Conservation (phyloP, 2,329 filamentous ascomycete species). For the Trichophyton verrucosum region DNA sequence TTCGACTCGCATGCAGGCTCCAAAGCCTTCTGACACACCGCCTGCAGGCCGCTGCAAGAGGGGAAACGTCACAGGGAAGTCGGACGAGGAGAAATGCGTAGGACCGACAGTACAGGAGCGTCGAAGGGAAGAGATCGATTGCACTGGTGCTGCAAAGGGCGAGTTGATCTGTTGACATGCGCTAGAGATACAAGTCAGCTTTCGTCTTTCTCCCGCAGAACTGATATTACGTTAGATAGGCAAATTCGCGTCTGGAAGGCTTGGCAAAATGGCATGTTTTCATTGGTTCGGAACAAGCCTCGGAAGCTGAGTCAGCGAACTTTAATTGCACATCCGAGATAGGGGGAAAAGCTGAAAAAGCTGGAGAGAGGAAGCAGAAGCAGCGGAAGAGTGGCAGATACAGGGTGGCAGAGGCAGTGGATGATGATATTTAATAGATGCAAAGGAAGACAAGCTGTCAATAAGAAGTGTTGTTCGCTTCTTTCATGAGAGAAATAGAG, state of each 20-base stretch:
- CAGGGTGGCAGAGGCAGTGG: background rate
- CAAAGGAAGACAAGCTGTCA: background rate
- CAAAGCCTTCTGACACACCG: background rate
- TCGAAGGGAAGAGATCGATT: background rate
- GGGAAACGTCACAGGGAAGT: background rate
- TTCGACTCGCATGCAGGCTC: background rate
- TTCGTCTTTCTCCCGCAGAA: background rate
- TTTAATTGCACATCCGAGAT: background rate
- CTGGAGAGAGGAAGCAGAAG: background rate
- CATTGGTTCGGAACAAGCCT: background rate
- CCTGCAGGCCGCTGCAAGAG: background rate
- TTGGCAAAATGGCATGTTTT: background rate
- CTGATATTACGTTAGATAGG: conserved; percentile 4
- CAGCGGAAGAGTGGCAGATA: background rate
- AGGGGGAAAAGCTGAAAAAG: background rate
- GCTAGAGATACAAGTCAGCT: background rate
- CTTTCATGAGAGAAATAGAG: background rate
- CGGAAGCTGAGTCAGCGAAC: conserved; percentile 1
- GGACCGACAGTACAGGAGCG: background rate
- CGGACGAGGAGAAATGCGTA: background rate
- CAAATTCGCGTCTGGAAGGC: background rate
- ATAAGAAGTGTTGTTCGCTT: background rate
- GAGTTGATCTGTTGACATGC: background rate
- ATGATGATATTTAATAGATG: background rate
- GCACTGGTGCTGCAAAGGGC: background rate